Conservation (phyloP, 1,284 basidiomycete genomes). For the Cronartium quercuum region DNA sequence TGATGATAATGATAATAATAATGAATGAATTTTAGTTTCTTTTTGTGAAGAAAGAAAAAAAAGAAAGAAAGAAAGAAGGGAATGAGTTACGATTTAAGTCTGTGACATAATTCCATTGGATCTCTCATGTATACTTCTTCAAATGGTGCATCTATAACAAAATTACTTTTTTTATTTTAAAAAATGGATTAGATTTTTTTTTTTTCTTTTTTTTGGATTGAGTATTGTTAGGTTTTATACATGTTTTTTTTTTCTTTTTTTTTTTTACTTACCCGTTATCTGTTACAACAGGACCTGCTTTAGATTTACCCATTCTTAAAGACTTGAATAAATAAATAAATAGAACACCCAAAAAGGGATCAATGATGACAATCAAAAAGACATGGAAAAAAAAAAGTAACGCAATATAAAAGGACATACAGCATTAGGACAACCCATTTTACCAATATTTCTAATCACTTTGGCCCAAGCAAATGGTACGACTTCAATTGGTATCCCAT, state of each 20-base stretch:
- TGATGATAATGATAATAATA: too few relatives aligned
- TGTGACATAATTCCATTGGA: constrained; percentile 55
- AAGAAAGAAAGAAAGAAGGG: constrained; percentile 44
- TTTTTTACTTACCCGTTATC: constrained; percentile 60
- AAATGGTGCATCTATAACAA: constrained; percentile 89
- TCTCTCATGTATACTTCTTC: constrained; percentile 62
- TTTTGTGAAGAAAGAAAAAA: constrained; percentile 41
- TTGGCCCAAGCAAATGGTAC: constrained; percentile 91
- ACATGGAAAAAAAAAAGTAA: background rate
- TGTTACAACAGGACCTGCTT: constrained; percentile 76
- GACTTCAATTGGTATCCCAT: constrained; percentile 92
- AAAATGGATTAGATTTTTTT: constrained; percentile 17
- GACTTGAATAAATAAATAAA: constrained; percentile 50
- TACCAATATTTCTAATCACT: constrained; percentile 50
- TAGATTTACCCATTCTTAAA: constrained; percentile 67
- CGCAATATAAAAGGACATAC: constrained; percentile 40
- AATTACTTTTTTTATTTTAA: constrained; percentile 60
- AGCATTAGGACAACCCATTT: constrained; percentile 45
- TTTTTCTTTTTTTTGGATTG: background rate
- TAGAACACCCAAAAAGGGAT: constrained; percentile 42
- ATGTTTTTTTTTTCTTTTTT: background rate
- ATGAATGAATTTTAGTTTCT: constrained; percentile 50
- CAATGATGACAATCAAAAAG: constrained; percentile 59
- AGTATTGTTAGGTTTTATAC: too few relatives aligned
- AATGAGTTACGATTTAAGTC: constrained; percentile 46